phyloP scores from a whole-genome alignment of 1,139 yeast genomes.

The Wickerhamomyces sp. region DNA sequence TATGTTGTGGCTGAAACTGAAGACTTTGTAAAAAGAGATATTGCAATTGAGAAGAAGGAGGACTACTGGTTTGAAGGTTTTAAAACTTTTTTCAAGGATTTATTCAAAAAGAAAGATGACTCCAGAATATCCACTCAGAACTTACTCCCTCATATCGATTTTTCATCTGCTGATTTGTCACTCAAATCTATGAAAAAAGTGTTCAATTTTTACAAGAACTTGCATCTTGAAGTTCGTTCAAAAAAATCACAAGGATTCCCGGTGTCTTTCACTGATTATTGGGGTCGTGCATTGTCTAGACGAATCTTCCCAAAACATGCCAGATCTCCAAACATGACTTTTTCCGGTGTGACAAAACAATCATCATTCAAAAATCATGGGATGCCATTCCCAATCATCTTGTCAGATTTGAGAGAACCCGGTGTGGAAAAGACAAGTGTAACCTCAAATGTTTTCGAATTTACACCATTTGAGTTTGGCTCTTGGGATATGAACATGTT shows the following conservation, averaged over 20 bases:
- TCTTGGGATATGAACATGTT: constrained; percentile 61
- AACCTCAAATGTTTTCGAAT: constrained; percentile 38
- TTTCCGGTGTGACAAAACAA: constrained; percentile 29
- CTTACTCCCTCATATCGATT: constrained; percentile 17
- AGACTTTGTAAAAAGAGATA: background rate
- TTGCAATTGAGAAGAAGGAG: constrained; percentile 5
- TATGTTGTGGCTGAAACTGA: background rate
- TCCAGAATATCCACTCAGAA: constrained; percentile 12
- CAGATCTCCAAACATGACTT: constrained; percentile 35
- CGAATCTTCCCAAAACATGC: constrained; percentile 36
- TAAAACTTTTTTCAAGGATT: constrained; percentile 21
- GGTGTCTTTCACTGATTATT: constrained; percentile 59
- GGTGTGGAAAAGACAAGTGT: constrained; percentile 24
- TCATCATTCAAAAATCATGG: constrained; percentile 30
- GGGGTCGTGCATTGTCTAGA: constrained; percentile 58
- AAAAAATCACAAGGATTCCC: constrained; percentile 50
- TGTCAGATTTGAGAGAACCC: constrained; percentile 33
- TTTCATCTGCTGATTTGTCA: constrained; percentile 19
- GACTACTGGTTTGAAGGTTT: constrained; percentile 19
- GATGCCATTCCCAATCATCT: constrained; percentile 41
- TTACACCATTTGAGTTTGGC: constrained; percentile 67
- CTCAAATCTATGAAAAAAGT: constrained; percentile 30
- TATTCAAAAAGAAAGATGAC: constrained; percentile 20
- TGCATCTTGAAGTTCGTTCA: constrained; percentile 47
- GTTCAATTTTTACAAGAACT: constrained; percentile 41